Conservation (phyloP, 208 protist species). For the Acanthamoeba culbertsoni region DNA sequence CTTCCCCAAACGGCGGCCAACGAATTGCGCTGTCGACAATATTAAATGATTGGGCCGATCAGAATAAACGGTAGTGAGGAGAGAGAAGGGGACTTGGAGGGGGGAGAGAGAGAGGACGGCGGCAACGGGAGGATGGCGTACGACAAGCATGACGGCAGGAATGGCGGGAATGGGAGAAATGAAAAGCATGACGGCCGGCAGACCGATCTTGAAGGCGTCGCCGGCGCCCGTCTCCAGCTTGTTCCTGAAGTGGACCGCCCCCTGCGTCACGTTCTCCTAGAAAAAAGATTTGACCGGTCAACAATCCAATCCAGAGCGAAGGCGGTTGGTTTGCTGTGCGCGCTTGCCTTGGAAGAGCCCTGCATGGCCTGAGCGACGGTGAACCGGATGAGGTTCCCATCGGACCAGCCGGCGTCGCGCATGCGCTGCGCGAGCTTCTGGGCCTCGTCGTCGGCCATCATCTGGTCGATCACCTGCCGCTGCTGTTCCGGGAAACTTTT, state of each 20-base stretch:
- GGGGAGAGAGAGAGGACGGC: too few relatives aligned
- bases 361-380: background rate
- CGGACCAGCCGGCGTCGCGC: background rate
- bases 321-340: too few relatives aligned
- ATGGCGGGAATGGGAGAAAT: slow-evolving; percentile 6
- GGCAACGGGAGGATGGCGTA: background rate
- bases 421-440: background rate
- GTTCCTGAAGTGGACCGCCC: background rate
- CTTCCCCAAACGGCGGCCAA: background rate
- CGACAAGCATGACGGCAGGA: background rate
- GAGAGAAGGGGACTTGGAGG: background rate
- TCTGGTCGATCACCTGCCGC: background rate
- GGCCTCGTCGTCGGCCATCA: background rate
- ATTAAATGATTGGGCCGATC: background rate
- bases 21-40: background rate
- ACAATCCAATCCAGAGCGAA: too few relatives aligned
- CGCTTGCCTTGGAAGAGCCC: background rate
- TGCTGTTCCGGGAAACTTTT: background rate
- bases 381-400: background rate
- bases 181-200: slow-evolving; percentile 12
- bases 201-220: background rate
- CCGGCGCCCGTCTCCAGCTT: background rate
- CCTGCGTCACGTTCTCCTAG: background rate
- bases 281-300: background rate
- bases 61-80: background rate